Conservation (phyloP, 2,329 filamentous ascomycete species). For the Beauveria varroae region DNA sequence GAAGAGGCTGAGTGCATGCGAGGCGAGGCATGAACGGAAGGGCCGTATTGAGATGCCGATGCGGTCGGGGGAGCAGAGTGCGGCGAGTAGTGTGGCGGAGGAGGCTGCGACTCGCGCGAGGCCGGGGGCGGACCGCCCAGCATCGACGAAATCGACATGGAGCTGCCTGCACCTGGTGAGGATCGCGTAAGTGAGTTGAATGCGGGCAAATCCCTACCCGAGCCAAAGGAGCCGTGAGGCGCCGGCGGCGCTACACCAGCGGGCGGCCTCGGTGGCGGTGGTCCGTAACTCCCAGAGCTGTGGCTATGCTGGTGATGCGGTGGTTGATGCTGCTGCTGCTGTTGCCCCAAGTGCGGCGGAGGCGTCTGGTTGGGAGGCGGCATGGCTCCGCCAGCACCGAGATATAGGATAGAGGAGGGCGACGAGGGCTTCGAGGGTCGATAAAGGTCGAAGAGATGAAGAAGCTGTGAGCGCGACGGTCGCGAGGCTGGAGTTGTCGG, state of each 20-base stretch:
- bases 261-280: slow-evolving; percentile 39
- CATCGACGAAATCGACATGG: slow-evolving; percentile 57
- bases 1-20: slow-evolving; percentile 45
- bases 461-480: slow-evolving; percentile 2
- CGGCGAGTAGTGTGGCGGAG: slow-evolving; percentile 35
- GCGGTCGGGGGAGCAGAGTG: slow-evolving; percentile 31
- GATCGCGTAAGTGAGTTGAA: slow-evolving; percentile 42
- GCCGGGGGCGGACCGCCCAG: slow-evolving; percentile 42
- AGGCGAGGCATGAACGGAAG: slow-evolving; percentile 47
- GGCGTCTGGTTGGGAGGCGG: slow-evolving; percentile 38
- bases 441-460: slow-evolving; percentile 6
- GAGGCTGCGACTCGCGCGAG: slow-evolving; percentile 34
- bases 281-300: slow-evolving; percentile 29
- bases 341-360: slow-evolving; percentile 26
- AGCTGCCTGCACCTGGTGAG: slow-evolving; percentile 38
- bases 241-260: slow-evolving; percentile 34
- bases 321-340: slow-evolving; percentile 19
- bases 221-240: slow-evolving; percentile 35
- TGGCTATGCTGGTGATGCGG: slow-evolving; percentile 21
- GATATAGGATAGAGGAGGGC: slow-evolving; percentile 28
- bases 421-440: slow-evolving; percentile 32
- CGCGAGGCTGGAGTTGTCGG: slow-evolving; percentile 7
- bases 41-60: slow-evolving; percentile 38
- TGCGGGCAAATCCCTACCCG: slow-evolving; percentile 46
- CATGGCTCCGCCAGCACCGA: slow-evolving; percentile 18